phyloP scores from a whole-genome alignment of 2,329 filamentous ascomycete species.

The Microascus cirrosus region DNA sequence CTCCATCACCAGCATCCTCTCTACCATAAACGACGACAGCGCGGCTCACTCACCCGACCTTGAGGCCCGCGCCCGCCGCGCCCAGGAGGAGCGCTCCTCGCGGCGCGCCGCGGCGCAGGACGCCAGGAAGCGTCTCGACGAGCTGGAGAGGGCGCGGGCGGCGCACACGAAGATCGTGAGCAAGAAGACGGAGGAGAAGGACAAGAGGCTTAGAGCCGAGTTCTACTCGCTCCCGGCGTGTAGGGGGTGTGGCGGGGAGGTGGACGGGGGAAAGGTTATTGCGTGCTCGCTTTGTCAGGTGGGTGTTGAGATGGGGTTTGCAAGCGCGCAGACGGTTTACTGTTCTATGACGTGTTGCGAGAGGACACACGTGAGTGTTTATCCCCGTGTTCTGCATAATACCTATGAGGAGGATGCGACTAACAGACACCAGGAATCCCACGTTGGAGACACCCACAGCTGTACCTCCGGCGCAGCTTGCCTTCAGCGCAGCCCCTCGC shows the following conservation, averaged over 20 bases:
- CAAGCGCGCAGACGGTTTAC: constrained; percentile 26
- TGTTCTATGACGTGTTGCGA: constrained; percentile 31
- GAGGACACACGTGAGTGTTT: constrained; percentile 25
- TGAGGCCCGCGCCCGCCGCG: constrained; percentile 6
- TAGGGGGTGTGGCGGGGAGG: constrained; percentile 21
- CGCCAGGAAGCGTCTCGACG: constrained; percentile 27
- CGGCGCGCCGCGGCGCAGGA: constrained; percentile 17
- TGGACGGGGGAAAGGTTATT: constrained; percentile 22
- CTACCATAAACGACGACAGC: constrained; percentile 19
- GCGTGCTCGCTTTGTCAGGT: constrained; percentile 34
- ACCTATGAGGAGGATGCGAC: background rate
- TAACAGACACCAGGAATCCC: background rate
- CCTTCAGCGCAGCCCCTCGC: constrained; percentile 1
- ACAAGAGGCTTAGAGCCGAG: constrained; percentile 17
- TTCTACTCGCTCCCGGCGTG: constrained; percentile 28
- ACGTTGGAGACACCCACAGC: constrained; percentile 6
- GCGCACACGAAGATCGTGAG: constrained; percentile 33
- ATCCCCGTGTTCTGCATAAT: background rate
- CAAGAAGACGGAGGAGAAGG: constrained; percentile 23
- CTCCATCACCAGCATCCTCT: constrained; percentile 16
- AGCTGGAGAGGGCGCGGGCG: constrained; percentile 34
- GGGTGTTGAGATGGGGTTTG: constrained; percentile 23
- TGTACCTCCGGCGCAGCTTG: constrained; percentile 8
- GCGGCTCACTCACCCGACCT: constrained; percentile 12
- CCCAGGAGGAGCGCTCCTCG: constrained; percentile 4